Percentiles rank a stretch among this genome's conserved stretches.
Conservation (phyloP, 2,329 filamentous ascomycete genomes). For the Trichoderma asperellum region DNA sequence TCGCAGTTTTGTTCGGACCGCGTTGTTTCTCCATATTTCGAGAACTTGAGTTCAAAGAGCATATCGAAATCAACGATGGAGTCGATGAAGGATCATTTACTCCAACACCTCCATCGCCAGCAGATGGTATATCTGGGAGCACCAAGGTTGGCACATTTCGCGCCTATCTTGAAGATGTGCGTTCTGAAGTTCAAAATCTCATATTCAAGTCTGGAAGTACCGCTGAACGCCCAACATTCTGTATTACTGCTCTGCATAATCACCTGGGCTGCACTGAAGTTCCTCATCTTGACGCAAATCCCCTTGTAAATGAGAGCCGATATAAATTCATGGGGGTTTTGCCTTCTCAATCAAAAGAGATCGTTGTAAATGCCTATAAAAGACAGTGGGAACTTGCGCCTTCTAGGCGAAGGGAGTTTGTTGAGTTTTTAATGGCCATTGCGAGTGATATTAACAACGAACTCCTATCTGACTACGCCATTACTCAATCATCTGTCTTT, state of each 20-base stretch:
- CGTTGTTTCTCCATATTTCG: constrained; percentile 55
- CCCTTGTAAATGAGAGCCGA: constrained; percentile 39
- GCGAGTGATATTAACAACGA: constrained; percentile 44
- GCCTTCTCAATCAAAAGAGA: constrained; percentile 42
- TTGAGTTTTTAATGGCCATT: constrained; percentile 42
- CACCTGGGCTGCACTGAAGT: constrained; percentile 42
- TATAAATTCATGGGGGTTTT: constrained; percentile 46
- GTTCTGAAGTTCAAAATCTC: constrained; percentile 52
- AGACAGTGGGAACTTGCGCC: constrained; percentile 47
- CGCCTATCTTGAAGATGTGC: constrained; percentile 55
- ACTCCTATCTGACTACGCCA: constrained; percentile 43
- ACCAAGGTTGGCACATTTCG: constrained; percentile 49
- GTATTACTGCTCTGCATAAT: constrained; percentile 39
- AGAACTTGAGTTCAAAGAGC: constrained; percentile 54
- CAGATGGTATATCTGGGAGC: constrained; percentile 39
- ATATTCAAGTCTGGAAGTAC: constrained; percentile 44
- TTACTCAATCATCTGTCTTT: constrained; percentile 46
- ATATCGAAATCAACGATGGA: constrained; percentile 43
- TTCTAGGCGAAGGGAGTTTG: constrained; percentile 37
- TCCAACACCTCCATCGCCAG: constrained; percentile 42
- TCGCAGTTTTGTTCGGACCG: constrained; percentile 56
- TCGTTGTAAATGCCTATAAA: constrained; percentile 46
- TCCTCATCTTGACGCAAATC: constrained; percentile 35
- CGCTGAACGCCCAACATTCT: constrained; percentile 39
- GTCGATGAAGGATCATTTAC: constrained; percentile 47